Evolutionary conservation across 106 monocot genomes (phyloP), one percentile per base, ranked within the genome.

Genomic region (Dioscorea dumetorum): DNA sequence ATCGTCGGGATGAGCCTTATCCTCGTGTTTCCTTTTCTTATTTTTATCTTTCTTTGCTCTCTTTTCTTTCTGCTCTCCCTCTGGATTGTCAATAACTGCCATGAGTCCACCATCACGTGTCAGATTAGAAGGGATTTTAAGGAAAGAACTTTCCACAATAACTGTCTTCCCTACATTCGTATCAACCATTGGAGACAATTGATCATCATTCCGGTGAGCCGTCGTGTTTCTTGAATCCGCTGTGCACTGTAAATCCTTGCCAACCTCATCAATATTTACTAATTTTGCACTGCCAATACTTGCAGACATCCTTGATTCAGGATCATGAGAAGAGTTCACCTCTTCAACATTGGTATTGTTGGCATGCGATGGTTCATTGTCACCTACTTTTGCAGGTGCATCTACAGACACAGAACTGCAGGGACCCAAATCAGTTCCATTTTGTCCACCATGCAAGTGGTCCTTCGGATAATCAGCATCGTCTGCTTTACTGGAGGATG

Each of bases 351-450:
- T 78, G 64, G 84, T 79, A 61, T 77, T 81, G 31, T 62, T 76
- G 12, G 67, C 48, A 56, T 73, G 82, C 1, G 69, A 23, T 22
- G 64, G 74, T 54, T 81, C 86, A 49, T 75, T 70, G 14, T 18
- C 52, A 69, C 68, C 24, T 12, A 49, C 73, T 53, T 70, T 76
- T 41, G 64, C 34, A 5, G 99, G 99, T 12, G 99, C 99, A 83
- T 93, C 99, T 33, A 99, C 99, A 50, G 99, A 99, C 22, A 93
- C 81, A 20, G 99, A 93, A 67, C 87, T 99, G 70, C 79, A 71
- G 16, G 82, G 90, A 8, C 90, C 88, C 22, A 80, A n/a, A 32
- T 93, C 90, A 49, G 65, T 57, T 54, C 87, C 86, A 71, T 85
- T 84, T 60, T 31, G 83, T 51, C 54, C 62, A 22, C 64, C 83